A percentile compares a stretch with the other conserved stretches of the same genome.
These are phyloP conservation scores for Thelephora ganbajun DNA, from an alignment of 768 basidiomycete species.

Conservation along the genomic window DNA sequence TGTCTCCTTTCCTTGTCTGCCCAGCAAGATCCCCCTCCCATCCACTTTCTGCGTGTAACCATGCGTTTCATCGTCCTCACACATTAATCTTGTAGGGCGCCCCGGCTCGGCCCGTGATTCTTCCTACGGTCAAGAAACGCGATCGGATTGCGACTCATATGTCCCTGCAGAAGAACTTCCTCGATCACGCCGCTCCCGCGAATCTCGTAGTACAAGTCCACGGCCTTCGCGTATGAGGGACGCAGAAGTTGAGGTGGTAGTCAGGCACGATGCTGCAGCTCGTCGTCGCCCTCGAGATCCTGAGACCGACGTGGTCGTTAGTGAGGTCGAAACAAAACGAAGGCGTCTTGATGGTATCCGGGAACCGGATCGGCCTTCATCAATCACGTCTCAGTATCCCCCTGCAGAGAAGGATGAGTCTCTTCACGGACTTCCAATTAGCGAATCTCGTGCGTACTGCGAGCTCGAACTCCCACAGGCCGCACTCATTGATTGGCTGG, in stretches of 20 bases:
- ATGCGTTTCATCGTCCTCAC: constrained; percentile 22
- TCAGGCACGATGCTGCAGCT: no score
- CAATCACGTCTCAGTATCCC: no score
- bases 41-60: constrained; percentile 20
- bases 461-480: no score
- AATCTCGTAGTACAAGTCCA: neutral
- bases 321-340: constrained; percentile 11
- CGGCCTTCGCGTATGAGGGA: neutral
- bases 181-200: constrained; percentile 3
- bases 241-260: no score
- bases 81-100: constrained; percentile 31
- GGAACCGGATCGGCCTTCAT: no score
- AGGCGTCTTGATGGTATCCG: constrained; percentile 10
- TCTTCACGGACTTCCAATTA: no score
- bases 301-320: constrained; percentile 2
- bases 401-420: no score
- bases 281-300: constrained; percentile 10
- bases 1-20: constrained; percentile 22
- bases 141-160: constrained; percentile 4
- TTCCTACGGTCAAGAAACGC: constrained; percentile 13
- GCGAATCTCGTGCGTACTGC: no score
- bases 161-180: constrained; percentile 2
- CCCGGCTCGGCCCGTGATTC: constrained; percentile 21
- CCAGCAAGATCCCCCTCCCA: constrained; percentile 10
- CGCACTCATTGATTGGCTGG: no score